Evolutionary conservation across 371 early-diverging fungal species (phyloP).

Genomic region (Circinella minor): DNA sequence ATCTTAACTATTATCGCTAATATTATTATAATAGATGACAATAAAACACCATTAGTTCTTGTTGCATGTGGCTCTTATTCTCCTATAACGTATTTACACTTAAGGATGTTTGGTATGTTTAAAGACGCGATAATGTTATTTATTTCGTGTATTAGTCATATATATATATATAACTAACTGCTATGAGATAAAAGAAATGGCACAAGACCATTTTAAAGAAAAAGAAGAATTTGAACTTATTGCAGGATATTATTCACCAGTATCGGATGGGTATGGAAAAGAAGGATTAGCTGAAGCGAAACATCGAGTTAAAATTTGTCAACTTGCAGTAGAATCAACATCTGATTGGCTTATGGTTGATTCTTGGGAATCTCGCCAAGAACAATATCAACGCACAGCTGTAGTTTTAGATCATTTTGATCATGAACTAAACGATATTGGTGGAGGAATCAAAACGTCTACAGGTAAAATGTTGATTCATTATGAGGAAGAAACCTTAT

Average conservation of each 20-base stretch:
- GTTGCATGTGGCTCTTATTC: constrained; percentile 98
- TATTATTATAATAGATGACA: constrained; percentile 61
- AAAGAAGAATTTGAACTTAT: constrained; percentile 80
- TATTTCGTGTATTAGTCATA: too few relatives aligned
- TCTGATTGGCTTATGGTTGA: constrained; percentile 96
- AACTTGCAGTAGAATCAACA: constrained; percentile 81
- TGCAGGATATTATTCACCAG: constrained; percentile 97
- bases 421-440: constrained; percentile 74
- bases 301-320: constrained; percentile 94
- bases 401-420: constrained; percentile 95
- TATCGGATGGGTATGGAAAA: constrained; percentile 91
- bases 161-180: background rate
- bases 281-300: constrained; percentile 86
- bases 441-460: constrained; percentile 56
- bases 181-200: constrained; percentile 73
- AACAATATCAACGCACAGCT: constrained; percentile 86
- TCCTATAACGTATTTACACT: constrained; percentile 95
- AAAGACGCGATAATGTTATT: too few relatives aligned
- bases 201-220: constrained; percentile 81
- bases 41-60: constrained; percentile 87
- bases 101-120: constrained; percentile 94
- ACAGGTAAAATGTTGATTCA: constrained; percentile 32
- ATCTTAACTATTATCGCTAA: background rate
- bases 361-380: constrained; percentile 89
- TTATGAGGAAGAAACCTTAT: too few relatives aligned